Base-by-base conservation (phyloP, 805 yeast genomes). In the Allodekkera sacchari region DNA sequence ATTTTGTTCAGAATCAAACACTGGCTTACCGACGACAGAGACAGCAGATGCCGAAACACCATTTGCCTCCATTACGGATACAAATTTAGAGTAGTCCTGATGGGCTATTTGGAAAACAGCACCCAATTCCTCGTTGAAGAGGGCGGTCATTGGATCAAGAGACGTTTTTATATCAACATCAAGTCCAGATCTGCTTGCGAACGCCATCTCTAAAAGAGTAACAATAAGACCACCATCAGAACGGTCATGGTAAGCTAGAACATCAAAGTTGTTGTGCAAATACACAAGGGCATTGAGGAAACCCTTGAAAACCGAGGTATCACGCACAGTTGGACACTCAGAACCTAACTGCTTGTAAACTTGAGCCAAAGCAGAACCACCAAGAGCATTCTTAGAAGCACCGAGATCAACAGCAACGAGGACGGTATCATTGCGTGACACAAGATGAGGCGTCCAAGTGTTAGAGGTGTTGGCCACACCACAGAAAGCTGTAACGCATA, bases 221-320 rank as follows among this genome's bases (percentile, higher is more conserved):
- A 82, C 77, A 36, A 88, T 63, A 51, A 89, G 66, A 53, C 98
- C 98, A 70, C 98, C 98, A 57, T 92, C 98, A 15, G 95, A 83
- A 50, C 89, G 70, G 58, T 92, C 98, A 53, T 92, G 98, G 63
- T 92, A 92, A 4, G 96, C 83, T 52, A 78, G 67, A 10, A 92
- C 88, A 31, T 72, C 67, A 26, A 70, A 62, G 22, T 54, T 43
- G 47, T 71, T 66, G 54, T 92, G 99, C 49, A 92, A 66, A n/a
- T 63, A 68, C 37, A 79, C 65, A 38, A 84, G 61, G 10, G 94
- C 66, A 29, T 68, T 63, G 51, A 92, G 66, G 63, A 87, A 82
- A 14, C 71, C 63, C 62, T 79, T 83, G 48, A 92, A 66, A 3
- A 74, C 38, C 22, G 53, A 42, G 45, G 76, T 61, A 39, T 80